Evolutionary conservation across 1,139 yeast species (phyloP).

Genomic region (Groenewaldozyma sp.): DNA sequence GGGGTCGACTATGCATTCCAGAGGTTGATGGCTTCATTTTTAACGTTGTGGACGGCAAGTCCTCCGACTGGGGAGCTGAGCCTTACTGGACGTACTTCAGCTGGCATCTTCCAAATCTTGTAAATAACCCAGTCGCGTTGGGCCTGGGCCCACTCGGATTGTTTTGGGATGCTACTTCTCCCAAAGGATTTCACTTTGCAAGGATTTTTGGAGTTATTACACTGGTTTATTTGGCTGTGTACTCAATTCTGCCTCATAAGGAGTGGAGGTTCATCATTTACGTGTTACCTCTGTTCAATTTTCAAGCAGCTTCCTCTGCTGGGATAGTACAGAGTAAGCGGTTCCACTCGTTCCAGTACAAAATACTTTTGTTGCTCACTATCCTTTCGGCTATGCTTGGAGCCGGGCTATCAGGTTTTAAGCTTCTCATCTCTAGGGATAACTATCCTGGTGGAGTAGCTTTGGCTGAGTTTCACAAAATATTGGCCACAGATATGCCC

Average conservation of each 20-base stretch:
- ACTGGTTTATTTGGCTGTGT: conserved; percentile 42
- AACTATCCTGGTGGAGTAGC: conserved; percentile 93
- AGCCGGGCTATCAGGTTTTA: conserved; percentile 38
- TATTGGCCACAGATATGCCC: conserved; percentile 5
- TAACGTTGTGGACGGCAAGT: conserved; percentile 64
- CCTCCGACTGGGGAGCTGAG: conserved; percentile 77
- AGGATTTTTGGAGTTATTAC: conserved; percentile 40
- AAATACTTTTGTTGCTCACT: conserved; percentile 24
- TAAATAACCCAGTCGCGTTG: conserved; percentile 53
- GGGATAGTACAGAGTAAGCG: conserved; percentile 22
- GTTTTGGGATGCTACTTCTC: conserved; percentile 25
- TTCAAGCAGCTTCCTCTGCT: conserved; percentile 59
- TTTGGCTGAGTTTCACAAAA: conserved; percentile 41
- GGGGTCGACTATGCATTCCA: conserved; percentile 51
- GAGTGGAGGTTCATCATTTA: conserved; percentile 90
- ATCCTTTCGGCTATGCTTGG: conserved; percentile 29
- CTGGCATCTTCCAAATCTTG: conserved; percentile 45
- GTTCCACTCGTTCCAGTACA: conserved; percentile 8
- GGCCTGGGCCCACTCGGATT: conserved; percentile 29
- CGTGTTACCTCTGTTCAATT: conserved; percentile 56
- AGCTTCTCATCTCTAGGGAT: conserved; percentile 55
- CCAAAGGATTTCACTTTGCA: conserved; percentile 11
- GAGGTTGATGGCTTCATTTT: conserved; percentile 64
- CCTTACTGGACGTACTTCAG: conserved; percentile 63
- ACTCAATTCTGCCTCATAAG: conserved; percentile 85